Base-by-base conservation (phyloP, 495 filamentous ascomycete species). In the Echria macrotheca region DNA sequence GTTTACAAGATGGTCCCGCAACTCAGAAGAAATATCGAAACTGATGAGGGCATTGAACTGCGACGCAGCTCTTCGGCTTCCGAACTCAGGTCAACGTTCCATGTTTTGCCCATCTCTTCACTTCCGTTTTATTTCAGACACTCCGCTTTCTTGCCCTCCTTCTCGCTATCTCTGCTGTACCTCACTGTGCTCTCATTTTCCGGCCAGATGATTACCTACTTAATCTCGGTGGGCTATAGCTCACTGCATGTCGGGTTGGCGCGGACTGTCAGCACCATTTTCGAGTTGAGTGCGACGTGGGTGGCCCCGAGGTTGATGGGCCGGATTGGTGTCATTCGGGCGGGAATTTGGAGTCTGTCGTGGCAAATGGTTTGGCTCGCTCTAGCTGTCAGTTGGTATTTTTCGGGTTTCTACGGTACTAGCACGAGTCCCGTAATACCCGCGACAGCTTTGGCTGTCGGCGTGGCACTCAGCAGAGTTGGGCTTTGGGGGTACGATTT, bases 401-500 rank as follows among this genome's bases (percentile, higher is more conserved):
- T 65, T 36, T 53, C 55, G 37, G 44, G 66, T 11, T 25, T 47
- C 4, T 52, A 23, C 14, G 44, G 45, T 8, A 5, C 2, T 26
- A 38, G 46, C 5, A 38, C 29, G 9, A 44, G 52, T 25, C 36
- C 21, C 40, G 5, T 59, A 17, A 18, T 72, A 1, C 68, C 77
- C 1, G 75, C 74, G 0, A 59, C 53, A 0, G 69, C 68, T 8
- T 61, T 86, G 11, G 72, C 77, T 2, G 61, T 56, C 3, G 79
- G 76, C 0, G 74, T 80, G 0, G 71, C 74, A 0, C 23, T 83
- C 9, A 86, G 82, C 44, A 70, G 85, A 0, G 28, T 85, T 5
- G 84, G 85, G 0, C 67, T 89, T 0, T 81, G 84, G 76, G 80
- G 82, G 0, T 87, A 81, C 49, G 85, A 89, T 56, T 65, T 89